phyloP scores from a whole-genome alignment of 2,329 filamentous ascomycete species.

The Colletotrichum endophyticum region DNA sequence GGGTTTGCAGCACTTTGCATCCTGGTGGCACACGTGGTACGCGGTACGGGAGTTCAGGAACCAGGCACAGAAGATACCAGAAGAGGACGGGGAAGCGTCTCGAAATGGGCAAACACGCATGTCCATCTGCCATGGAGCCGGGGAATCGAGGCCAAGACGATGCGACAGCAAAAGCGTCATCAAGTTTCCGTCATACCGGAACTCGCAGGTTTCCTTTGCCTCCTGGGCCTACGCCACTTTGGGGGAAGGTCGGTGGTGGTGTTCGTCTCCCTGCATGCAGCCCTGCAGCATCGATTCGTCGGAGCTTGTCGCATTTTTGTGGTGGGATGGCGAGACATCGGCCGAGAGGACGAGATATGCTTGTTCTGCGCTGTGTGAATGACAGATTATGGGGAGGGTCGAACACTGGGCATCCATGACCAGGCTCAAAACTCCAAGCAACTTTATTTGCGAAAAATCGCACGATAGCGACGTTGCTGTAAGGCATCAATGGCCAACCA shows the following conservation, averaged over 20 bases:
- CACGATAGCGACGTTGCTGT: neutral
- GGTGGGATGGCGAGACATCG: neutral
- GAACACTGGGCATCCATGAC: neutral
- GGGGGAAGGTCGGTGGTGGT: neutral
- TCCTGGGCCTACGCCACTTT: neutral
- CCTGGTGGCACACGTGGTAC: constrained; percentile 5
- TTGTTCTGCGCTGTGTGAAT: neutral
- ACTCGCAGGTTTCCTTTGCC: neutral
- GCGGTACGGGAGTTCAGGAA: neutral
- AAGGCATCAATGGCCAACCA: neutral
- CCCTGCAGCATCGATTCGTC: neutral
- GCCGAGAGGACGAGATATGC: neutral
- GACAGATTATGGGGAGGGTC: neutral
- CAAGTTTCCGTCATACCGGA: neutral
- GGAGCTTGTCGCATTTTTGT: neutral
- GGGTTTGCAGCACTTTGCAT: neutral
- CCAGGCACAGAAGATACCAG: neutral
- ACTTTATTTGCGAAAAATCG: neutral
- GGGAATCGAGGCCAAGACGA: neutral
- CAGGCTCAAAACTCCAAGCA: neutral
- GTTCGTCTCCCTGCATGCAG: neutral
- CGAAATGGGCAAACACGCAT: neutral
- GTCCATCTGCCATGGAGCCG: neutral
- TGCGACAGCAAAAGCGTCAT: constrained; percentile 8
- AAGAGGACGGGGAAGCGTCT: neutral